Evolutionary conservation across 768 basidiomycete genomes (phyloP).

Genomic region (Trametopsis cervina): DNA sequence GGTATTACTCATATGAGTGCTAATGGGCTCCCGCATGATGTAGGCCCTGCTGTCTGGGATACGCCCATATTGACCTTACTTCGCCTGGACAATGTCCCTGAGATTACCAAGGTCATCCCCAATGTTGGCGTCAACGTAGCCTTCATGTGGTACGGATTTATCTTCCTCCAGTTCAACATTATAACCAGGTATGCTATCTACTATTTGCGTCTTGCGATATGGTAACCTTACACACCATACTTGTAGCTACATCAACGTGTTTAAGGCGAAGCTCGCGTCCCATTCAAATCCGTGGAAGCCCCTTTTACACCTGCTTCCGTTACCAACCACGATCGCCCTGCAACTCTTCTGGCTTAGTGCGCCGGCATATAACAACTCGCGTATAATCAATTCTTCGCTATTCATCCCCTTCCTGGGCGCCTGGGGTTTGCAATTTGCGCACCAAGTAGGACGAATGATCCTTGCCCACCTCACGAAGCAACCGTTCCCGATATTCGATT

Average conservation of each 20-base stretch:
- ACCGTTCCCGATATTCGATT: slow-evolving; percentile 82
- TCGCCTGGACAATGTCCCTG: slow-evolving; percentile 43
- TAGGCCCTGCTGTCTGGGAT: slow-evolving; percentile 82
- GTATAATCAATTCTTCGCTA: slow-evolving; percentile 66
- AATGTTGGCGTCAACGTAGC: slow-evolving; percentile 75
- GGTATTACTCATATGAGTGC: not conserved
- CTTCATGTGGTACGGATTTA: slow-evolving; percentile 77
- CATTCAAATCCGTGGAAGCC: slow-evolving; percentile 44
- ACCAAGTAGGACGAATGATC: slow-evolving; percentile 89
- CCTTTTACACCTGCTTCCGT: slow-evolving; percentile 73
- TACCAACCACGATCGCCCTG: slow-evolving; percentile 58
- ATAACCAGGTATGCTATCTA: slow-evolving; percentile 41
- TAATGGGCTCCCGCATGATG: not conserved
- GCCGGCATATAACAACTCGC: slow-evolving; percentile 50
- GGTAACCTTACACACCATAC: not conserved
- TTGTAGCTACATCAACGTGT: slow-evolving; percentile 74
- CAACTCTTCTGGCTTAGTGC: slow-evolving; percentile 80
- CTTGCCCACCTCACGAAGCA: slow-evolving; percentile 83
- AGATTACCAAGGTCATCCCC: slow-evolving; percentile 43
- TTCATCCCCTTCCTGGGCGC: slow-evolving; percentile 86
- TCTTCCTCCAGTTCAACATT: slow-evolving; percentile 78
- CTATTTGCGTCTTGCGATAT: not conserved
- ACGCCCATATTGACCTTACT: slow-evolving; percentile 54
- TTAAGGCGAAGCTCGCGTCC: slow-evolving; percentile 40
- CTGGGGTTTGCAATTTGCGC: slow-evolving; percentile 90